Percentiles rank a stretch among this genome's conserved stretches.
Evolutionary conservation across 1,284 basidiomycete species (phyloP).

Genomic region (Athelia sp.): DNA sequence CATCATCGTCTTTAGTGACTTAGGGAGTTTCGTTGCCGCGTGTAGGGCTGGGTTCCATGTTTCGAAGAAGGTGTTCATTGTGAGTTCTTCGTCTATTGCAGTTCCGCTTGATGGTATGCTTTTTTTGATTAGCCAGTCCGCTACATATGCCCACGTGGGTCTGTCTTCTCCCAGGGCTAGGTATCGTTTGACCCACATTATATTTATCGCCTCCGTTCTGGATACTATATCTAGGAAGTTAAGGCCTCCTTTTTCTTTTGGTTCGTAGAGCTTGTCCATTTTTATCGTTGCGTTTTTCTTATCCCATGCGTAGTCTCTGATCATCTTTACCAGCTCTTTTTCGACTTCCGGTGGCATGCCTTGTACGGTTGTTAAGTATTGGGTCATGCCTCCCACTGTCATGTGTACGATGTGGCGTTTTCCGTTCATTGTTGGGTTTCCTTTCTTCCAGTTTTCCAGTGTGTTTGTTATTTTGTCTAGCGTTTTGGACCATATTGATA

Average conservation of each 20-base stretch:
- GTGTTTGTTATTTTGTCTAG: slow-evolving; percentile 15
- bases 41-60: neutral
- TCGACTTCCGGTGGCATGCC: slow-evolving; percentile 11
- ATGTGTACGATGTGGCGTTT: slow-evolving; percentile 11
- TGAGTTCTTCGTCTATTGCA: neutral
- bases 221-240: neutral
- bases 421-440: slow-evolving; percentile 12
- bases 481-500: slow-evolving; percentile 17
- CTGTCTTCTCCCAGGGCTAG: neutral
- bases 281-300: neutral
- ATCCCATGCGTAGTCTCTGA: neutral
- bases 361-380: slow-evolving; percentile 11
- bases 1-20: neutral
- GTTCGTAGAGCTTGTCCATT: neutral
- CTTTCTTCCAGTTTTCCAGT: slow-evolving; percentile 10
- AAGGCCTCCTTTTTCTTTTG: neutral
- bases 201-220: neutral
- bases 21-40: neutral
- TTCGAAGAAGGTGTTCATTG: neutral
- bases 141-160: neutral
- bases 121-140: neutral
- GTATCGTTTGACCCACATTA: neutral
- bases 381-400: slow-evolving; percentile 9
- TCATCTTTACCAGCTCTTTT: slow-evolving; percentile 1
- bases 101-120: neutral